These are phyloP conservation scores for Athelia psychrophila DNA, from an alignment of 1,284 basidiomycete genomes.

Conservation along the genomic window DNA sequence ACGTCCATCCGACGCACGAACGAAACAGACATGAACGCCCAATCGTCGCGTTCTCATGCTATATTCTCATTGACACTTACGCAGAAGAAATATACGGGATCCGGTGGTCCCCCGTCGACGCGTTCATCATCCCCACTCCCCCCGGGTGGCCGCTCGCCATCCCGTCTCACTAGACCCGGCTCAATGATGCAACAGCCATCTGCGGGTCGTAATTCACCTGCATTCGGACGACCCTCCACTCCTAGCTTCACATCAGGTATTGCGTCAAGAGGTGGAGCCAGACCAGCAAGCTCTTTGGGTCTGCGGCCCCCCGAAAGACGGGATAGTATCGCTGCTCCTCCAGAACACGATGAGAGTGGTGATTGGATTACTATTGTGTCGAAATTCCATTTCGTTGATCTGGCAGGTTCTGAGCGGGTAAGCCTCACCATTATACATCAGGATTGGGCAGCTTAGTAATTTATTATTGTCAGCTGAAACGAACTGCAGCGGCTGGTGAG, in stretches of 20 bases:
- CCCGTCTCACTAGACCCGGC: slow-evolving; percentile 72
- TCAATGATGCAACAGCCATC: slow-evolving; percentile 53
- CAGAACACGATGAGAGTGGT: slow-evolving; percentile 60
- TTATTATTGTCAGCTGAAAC: slow-evolving; percentile 66
- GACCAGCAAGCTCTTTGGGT: slow-evolving; percentile 76
- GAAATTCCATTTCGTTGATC: slow-evolving; percentile 98
- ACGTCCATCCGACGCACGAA: slow-evolving; percentile 91
- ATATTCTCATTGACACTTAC: slow-evolving; percentile 96
- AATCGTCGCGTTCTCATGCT: slow-evolving; percentile 96
- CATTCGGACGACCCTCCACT: slow-evolving; percentile 69
- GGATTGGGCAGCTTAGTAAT: slow-evolving; percentile 8
- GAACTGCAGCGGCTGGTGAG: slow-evolving; percentile 91
- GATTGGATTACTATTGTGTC: slow-evolving; percentile 90
- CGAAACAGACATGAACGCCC: slow-evolving; percentile 98
- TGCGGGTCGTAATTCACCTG: slow-evolving; percentile 58
- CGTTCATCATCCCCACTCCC: slow-evolving; percentile 76
- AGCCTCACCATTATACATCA: slow-evolving; percentile 24
- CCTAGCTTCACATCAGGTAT: slow-evolving; percentile 75
- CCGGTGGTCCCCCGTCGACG: slow-evolving; percentile 52
- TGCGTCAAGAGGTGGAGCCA: slow-evolving; percentile 58
- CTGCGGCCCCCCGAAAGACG: slow-evolving; percentile 48
- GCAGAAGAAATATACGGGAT: slow-evolving; percentile 79
- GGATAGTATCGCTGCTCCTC: slow-evolving; percentile 28
- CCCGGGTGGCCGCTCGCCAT: slow-evolving; percentile 69
- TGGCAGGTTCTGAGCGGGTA: slow-evolving; percentile 94